Percentiles rank a stretch among this genome's conserved stretches.
These are phyloP conservation scores for Ascocoryne sarcoides DNA, from an alignment of 2,329 filamentous ascomycete genomes.

Conservation along the genomic window DNA sequence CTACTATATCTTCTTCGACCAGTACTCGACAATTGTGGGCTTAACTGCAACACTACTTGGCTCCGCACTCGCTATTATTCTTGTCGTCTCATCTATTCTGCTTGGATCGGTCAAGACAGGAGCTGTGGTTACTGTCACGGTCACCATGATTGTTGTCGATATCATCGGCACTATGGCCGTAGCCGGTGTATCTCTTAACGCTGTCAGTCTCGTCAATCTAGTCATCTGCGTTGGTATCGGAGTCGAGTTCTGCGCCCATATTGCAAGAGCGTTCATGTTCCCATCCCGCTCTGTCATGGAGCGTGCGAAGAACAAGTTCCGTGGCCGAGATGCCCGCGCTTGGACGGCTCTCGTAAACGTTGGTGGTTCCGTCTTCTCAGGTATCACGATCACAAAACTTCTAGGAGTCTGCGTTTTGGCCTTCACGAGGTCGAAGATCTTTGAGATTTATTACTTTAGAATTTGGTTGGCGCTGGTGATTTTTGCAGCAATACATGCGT, in stretches of 20 bases:
- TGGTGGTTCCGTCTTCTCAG: conserved; percentile 87
- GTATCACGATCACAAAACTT: conserved; percentile 93
- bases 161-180: conserved; percentile 94
- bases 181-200: conserved; percentile 82
- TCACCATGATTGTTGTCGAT: conserved; percentile 87
- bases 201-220: conserved; percentile 88
- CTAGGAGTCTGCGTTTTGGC: conserved; percentile 86
- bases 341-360: conserved; percentile 95
- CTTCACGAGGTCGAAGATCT: conserved; percentile 95
- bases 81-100: conserved; percentile 68
- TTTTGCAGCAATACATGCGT: conserved; percentile 79
- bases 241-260: conserved; percentile 96
- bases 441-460: conserved; percentile 98
- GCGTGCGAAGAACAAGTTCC: conserved; percentile 66
- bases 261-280: conserved; percentile 93
- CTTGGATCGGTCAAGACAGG: conserved; percentile 79
- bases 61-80: conserved; percentile 77
- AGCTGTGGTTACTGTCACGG: conserved; percentile 73
- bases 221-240: conserved; percentile 95
- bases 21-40: conserved; percentile 78
- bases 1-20: conserved; percentile 99
- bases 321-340: conserved; percentile 73
- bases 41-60: conserved; percentile 73
- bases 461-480: conserved; percentile 90
- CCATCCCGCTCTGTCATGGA: conserved; percentile 77